Base-by-base conservation (phyloP, 371 early-diverging fungal species). In the Rhizopus arrhizus region DNA sequence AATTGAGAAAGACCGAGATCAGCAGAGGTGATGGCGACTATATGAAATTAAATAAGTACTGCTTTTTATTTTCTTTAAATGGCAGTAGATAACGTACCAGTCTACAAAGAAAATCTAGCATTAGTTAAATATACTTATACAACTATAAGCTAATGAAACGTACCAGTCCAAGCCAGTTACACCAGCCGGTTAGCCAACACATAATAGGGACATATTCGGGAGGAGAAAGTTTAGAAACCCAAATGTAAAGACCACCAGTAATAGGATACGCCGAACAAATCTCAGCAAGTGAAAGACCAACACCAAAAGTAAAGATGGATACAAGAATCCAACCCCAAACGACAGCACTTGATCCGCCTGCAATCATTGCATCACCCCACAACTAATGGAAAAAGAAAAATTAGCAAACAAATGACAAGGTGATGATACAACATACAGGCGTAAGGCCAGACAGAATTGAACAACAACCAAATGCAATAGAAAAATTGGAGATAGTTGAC, bases 221-320 rank as follows among this genome's bases (percentile, higher is more conserved):
- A 42, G 78, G 78, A n/a, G 83, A 83, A 10, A 85, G 66, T 12
- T 71, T 70, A 29, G 88, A 83, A 3, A 88, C 81, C 85, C 86
- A 89, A 64, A 83, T 85, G 41, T 75, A 78, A 6, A 75, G 62
- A 34, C 77, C 77, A 32, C 91, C 91, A 15, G 87, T 83, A 22
- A 88, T 84, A 8, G 91, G 89, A 69, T 79, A 88, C 1, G 91
- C 84, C 3, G 86, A 86, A 66, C 89, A 88, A 49, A 90, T 90
- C 72, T 90, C 91, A 34, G 91, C 91, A 63, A 90, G 68, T 4
- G 87, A 83, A 29, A 89, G 72, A 29, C 85, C 91, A 33, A 89
- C 80, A 59, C 76, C 72, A 73, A 89, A 75, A 2, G 87, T 85
- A 55, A 88, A 86, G 42, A 82, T 52, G 16, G 85, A 81, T 8